These are phyloP conservation scores for Corylus heterophylla DNA, from an alignment of 306 rosid species.

Conservation along the genomic window DNA sequence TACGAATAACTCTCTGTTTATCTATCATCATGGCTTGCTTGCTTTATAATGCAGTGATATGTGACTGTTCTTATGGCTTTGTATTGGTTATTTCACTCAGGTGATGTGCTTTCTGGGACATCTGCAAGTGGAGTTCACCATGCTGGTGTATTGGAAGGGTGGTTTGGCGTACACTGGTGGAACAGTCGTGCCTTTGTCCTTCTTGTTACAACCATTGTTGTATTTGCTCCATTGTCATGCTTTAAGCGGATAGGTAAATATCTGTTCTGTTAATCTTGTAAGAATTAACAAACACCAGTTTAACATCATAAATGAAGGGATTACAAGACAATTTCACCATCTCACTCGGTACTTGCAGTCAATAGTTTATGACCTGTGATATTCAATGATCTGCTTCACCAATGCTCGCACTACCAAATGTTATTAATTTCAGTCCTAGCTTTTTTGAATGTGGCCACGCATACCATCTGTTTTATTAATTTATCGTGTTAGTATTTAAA, in stretches of 20 bases:
- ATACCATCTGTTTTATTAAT: background rate
- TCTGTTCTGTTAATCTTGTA: background rate
- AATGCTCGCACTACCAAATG: background rate
- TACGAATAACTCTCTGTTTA: background rate
- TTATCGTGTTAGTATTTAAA: background rate
- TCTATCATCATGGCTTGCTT: background rate
- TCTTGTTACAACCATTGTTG: constrained; percentile 46
- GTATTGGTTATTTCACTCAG: constrained; percentile 32
- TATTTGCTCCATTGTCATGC: constrained; percentile 63
- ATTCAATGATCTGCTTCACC: background rate
- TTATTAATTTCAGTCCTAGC: background rate
- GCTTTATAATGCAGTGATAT: background rate
- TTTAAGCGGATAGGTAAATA: constrained; percentile 59
- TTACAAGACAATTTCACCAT: background rate
- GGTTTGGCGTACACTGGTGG: constrained; percentile 75
- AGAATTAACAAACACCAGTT: background rate
- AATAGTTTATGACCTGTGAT: background rate
- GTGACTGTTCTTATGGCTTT: background rate
- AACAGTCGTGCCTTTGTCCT: constrained; percentile 56
- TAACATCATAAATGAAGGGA: background rate
- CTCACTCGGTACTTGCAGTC: background rate
- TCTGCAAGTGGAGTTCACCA: constrained; percentile 61
- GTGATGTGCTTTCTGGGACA: constrained; percentile 76
- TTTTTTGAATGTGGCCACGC: background rate
- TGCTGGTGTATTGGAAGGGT: constrained; percentile 67